These are phyloP conservation scores for Hericium erinaceus DNA, from an alignment of 768 basidiomycete species.

Conservation along the genomic window DNA sequence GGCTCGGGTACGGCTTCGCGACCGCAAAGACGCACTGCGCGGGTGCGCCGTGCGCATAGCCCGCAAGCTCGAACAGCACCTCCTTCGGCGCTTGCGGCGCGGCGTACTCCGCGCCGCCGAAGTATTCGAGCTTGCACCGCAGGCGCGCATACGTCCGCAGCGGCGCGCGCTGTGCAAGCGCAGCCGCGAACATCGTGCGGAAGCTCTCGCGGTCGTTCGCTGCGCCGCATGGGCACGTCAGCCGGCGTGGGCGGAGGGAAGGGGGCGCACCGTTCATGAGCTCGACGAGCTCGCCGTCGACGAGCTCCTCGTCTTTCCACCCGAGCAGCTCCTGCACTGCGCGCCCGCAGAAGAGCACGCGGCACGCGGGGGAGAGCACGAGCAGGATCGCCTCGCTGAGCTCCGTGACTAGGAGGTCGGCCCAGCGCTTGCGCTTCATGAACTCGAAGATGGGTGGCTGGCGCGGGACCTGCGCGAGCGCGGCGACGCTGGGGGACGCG, in stretches of 20 bases:
- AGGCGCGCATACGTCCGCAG: constrained; percentile 54
- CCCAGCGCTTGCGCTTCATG: constrained; percentile 82
- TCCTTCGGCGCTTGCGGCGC: constrained; percentile 28
- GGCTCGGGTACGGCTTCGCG: constrained; percentile 70
- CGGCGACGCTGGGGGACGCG: not conserved
- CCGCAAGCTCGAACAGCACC: constrained; percentile 64
- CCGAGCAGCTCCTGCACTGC: constrained; percentile 66
- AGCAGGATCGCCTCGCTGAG: constrained; percentile 66
- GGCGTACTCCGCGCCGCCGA: constrained; percentile 16
- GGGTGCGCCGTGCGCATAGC: constrained; percentile 41
- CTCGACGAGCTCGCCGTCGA: constrained; percentile 58
- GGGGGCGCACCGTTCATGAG: constrained; percentile 48
- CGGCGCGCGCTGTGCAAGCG: constrained; percentile 39
- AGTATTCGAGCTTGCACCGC: constrained; percentile 33
- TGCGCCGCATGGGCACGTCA: constrained; percentile 16
- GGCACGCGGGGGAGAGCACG: constrained; percentile 52
- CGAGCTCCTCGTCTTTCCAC: constrained; percentile 64
- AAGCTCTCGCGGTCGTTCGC: constrained; percentile 48
- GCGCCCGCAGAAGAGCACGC: constrained; percentile 60
- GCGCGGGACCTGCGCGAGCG: not conserved
- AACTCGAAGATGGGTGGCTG: constrained; percentile 53
- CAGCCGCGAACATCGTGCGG: constrained; percentile 40
- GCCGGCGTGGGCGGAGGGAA: not conserved
- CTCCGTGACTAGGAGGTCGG: constrained; percentile 68
- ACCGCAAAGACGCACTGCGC: constrained; percentile 59